Evolutionary conservation across 1,139 yeast species (phyloP).

Genomic region (Starmera stellimalicola): DNA sequence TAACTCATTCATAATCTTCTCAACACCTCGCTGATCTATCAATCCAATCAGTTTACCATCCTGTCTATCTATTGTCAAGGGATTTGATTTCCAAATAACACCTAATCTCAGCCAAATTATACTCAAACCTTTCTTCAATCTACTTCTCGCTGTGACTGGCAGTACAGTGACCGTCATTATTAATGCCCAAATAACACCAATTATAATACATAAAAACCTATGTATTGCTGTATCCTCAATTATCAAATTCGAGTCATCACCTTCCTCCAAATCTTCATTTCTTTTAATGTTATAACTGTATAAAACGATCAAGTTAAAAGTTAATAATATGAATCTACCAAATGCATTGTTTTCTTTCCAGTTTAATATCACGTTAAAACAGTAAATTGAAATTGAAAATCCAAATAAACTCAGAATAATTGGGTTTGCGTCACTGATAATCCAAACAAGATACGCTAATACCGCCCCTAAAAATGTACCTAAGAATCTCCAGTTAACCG

Average conservation of each 20-base stretch:
- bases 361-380: conserved; percentile 58
- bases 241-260: conserved; percentile 59
- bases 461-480: conserved; percentile 72
- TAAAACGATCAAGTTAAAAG: conserved; percentile 72
- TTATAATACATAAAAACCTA: conserved; percentile 60
- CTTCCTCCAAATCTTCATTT: conserved; percentile 45
- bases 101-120: conserved; percentile 75
- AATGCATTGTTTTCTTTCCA: conserved; percentile 59
- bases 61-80: conserved; percentile 22
- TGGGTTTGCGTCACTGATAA: conserved; percentile 46
- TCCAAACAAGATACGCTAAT: conserved; percentile 53
- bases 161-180: conserved; percentile 50
- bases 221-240: conserved; percentile 75
- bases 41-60: conserved; percentile 37
- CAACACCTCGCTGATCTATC: conserved; percentile 43
- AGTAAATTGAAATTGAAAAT: conserved; percentile 47
- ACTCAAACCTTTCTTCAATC: conserved; percentile 57
- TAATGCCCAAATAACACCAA: conserved; percentile 74
- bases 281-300: conserved; percentile 65
- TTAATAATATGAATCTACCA: conserved; percentile 65
- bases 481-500: conserved; percentile 63
- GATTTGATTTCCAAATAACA: conserved; percentile 68
- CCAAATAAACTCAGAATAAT: conserved; percentile 49
- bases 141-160: conserved; percentile 67
- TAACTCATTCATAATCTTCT: conserved; percentile 51